These are phyloP conservation scores for Phytomonas sp. DNA, from an alignment of 208 protist genomes.

Conservation along the genomic window DNA sequence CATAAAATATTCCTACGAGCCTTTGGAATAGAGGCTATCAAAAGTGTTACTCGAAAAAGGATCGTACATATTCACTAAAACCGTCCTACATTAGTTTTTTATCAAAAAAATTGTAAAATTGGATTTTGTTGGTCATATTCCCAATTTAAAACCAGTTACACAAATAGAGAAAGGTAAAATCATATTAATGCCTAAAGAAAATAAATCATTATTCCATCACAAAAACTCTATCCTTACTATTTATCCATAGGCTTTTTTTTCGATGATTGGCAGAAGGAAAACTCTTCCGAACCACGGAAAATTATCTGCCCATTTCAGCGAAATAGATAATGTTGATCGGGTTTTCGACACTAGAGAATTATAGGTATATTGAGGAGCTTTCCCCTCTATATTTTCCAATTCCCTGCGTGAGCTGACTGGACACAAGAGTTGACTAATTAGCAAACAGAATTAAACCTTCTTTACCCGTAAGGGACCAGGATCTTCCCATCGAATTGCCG, in stretches of 20 bases:
- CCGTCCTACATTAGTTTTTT: neutral
- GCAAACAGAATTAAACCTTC: neutral
- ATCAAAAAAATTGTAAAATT: neutral
- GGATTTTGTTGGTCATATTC: neutral
- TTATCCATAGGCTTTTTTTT: neutral
- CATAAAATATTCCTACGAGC: neutral
- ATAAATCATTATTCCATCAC: neutral
- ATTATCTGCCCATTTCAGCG: neutral
- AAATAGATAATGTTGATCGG: neutral
- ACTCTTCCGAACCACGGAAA: neutral
- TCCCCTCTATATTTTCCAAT: neutral
- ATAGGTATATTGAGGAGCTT: neutral
- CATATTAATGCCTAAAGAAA: neutral
- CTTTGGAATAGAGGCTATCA: neutral
- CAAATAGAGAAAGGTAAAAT: neutral
- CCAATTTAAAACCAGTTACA: neutral
- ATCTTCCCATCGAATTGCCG: neutral
- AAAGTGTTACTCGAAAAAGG: neutral
- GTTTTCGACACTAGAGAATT: neutral
- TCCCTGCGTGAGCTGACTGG: neutral
- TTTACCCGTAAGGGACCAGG: neutral
- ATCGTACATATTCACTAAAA: neutral
- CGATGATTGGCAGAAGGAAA: neutral
- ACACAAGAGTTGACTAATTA: neutral
- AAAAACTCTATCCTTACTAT: neutral